Base-by-base conservation (phyloP, 1,139 yeast species). In the Wickerhamomyces sp. region DNA sequence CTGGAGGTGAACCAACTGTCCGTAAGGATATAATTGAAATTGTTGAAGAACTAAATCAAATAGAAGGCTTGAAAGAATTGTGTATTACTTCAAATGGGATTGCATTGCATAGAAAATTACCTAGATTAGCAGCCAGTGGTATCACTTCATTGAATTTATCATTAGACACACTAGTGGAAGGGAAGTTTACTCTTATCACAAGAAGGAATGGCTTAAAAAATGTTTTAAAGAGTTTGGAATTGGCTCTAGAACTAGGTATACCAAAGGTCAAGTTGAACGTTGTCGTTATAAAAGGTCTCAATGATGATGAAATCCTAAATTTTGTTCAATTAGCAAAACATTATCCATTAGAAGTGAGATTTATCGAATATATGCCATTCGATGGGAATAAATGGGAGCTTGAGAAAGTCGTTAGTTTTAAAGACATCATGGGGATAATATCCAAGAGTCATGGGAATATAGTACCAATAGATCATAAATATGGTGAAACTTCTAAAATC, bases 1-100 rank as follows among this genome's bases (percentile, higher is more conserved):
- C 80, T 0, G 80, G 80, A 10, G 80, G 80, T 14, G 80, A 75
- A 55, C 80, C 80, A 0, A 73, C 79, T 0, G 76, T 75, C 7
- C 58, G 80, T 18, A 68, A 65, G 43, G 80, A 75, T 50, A 67
- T 75, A 36, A 62, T 75, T 39, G 72, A 67, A 11, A 57, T 75
- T 4, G 73, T 73, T 10, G 49, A 53, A 37, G 59, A 62, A 31
- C 52, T 75, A 27, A 67, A 73, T 34, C 47, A 53, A 31, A 52
- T 75, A 5, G 48, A 53, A 27, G 78, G 76, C 0, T 56, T 75
- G 8, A 52, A 69, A 27, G 77, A 75, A 47, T 63, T 75, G 6
- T 75, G 78, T 37, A 64, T 75, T 43, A 75, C 80, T 1, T 69
- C 75, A 8, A 75, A 75, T 53, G 80, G 80, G 0, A 62, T 75